Evolutionary conservation across 352 stramenopile species (phyloP).

Genomic region (Phytophthora pistaciae): DNA sequence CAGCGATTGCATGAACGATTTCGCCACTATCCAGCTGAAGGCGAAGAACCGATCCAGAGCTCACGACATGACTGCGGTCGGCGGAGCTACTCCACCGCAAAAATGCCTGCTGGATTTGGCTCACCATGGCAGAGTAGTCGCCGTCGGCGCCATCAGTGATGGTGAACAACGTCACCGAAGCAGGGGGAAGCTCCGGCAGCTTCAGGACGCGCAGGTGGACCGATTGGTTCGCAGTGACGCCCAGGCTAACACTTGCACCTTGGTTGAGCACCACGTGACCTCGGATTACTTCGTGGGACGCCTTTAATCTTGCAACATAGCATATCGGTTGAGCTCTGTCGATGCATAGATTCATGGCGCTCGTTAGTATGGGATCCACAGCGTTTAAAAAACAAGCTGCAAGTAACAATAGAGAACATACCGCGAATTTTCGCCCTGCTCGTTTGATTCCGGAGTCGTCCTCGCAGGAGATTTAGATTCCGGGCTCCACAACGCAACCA

Average conservation of each 20-base stretch:
- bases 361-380: conserved; percentile 1
- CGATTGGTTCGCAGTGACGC: conserved; percentile 19
- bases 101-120: conserved; percentile 45
- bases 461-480: conserved; percentile 14
- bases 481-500: conserved; percentile 49
- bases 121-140: conserved; percentile 3
- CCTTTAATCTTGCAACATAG: conserved; percentile 55
- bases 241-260: conserved; percentile 24
- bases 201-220: conserved; percentile 66
- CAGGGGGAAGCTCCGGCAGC: conserved; percentile 50
- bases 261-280: conserved; percentile 51
- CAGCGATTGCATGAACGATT: conserved; percentile 38
- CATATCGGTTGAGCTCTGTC: conserved; percentile 26
- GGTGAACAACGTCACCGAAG: conserved; percentile 39
- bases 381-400: not conserved
- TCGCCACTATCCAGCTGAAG: conserved; percentile 22
- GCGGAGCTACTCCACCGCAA: conserved; percentile 34
- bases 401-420: not conserved
- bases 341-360: not conserved
- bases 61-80: conserved; percentile 27
- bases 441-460: conserved; percentile 10
- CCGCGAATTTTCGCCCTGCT: conserved; percentile 18
- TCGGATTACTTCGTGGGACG: conserved; percentile 39
- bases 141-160: conserved; percentile 13
- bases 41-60: conserved; percentile 46